phyloP scores from a whole-genome alignment of 2,329 filamentous ascomycete genomes.

The Ophiosphaerella narmari region DNA sequence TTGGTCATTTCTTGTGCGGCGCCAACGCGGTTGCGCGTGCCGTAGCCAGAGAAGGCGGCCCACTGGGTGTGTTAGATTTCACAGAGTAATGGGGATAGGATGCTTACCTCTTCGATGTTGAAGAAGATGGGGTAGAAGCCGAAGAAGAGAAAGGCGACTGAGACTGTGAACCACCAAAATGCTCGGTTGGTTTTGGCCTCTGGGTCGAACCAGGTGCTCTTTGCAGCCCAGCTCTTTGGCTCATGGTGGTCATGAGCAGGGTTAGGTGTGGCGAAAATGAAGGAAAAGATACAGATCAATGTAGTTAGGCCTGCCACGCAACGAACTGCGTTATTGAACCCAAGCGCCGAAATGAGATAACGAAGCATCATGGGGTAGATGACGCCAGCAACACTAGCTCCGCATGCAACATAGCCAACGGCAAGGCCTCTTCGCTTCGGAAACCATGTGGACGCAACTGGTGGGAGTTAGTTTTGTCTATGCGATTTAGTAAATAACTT shows the following conservation, averaged over 20 bases:
- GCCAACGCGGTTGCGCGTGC: slow-evolving; percentile 38
- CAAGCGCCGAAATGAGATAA: slow-evolving; percentile 48
- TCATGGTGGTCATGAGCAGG: slow-evolving; percentile 47
- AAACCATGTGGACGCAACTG: slow-evolving; percentile 58
- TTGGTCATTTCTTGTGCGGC: slow-evolving; percentile 4
- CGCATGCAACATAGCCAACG: slow-evolving; percentile 56
- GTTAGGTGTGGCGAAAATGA: slow-evolving; percentile 51
- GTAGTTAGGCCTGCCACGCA: slow-evolving; percentile 50
- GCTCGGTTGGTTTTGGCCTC: slow-evolving; percentile 51
- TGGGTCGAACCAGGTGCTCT: slow-evolving; percentile 51
- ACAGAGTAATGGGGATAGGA: not conserved
- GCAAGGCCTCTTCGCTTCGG: slow-evolving; percentile 53
- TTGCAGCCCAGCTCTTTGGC: slow-evolving; percentile 44
- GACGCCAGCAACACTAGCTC: slow-evolving; percentile 54
- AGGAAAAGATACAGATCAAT: slow-evolving; percentile 48
- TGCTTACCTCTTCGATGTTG: slow-evolving; percentile 55
- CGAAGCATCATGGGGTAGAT: slow-evolving; percentile 55
- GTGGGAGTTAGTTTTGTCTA: slow-evolving; percentile 2
- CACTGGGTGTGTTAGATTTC: slow-evolving; percentile 42
- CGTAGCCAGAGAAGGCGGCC: slow-evolving; percentile 51
- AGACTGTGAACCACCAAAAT: slow-evolving; percentile 51
- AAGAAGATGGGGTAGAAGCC: slow-evolving; percentile 60
- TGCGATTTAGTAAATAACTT: slow-evolving; percentile 15
- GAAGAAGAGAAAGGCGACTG: slow-evolving; percentile 55
- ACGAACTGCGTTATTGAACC: slow-evolving; percentile 53